Conservation (phyloP, 73 alveolate genomes). For the Paramecium pentaurelia region DNA sequence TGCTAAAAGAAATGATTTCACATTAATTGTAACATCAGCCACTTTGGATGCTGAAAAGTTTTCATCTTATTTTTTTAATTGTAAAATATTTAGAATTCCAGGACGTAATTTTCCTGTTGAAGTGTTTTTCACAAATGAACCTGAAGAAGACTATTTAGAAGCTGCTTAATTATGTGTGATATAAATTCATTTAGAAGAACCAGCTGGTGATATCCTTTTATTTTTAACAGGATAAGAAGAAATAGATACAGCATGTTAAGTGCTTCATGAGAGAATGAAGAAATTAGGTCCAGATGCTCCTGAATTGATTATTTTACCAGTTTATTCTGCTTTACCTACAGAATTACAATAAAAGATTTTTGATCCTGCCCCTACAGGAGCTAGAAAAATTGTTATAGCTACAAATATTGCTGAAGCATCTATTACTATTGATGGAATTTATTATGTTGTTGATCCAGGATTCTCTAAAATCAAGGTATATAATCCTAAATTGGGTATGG, state of each 20-base stretch:
- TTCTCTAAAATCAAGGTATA: conserved; percentile 96
- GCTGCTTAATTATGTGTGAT: conserved; percentile 97
- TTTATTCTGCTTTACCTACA: conserved; percentile 97
- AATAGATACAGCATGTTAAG: conserved; percentile 99
- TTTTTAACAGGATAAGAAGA: conserved; percentile 99
- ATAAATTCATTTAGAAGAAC: conserved; percentile 90
- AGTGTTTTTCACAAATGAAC: conserved; percentile 94
- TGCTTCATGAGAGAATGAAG: conserved; percentile 94
- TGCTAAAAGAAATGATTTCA: conserved; percentile 86
- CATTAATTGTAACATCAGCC: conserved; percentile 98
- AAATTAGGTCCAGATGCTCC: conserved; percentile 95
- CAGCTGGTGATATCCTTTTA: conserved; percentile 94
- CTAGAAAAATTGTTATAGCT: conserved; percentile 97
- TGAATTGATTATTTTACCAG: conserved; percentile 96
- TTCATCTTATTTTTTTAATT: conserved; percentile 94
- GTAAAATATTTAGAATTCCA: conserved; percentile 99
- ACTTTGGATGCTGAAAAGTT: conserved; percentile 94
- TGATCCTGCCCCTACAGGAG: conserved; percentile 91
- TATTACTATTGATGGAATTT: conserved; percentile 98
- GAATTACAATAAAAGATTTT: conserved; percentile 73
- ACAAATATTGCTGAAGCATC: conserved; percentile 99
- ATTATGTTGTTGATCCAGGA: conserved; percentile 99
- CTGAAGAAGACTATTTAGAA: conserved; percentile 98
- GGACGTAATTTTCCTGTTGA: conserved; percentile 98
- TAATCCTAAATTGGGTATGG: conserved; percentile 99